phyloP scores from a whole-genome alignment of 139 green algal species.

The Dunaliella sp. region DNA sequence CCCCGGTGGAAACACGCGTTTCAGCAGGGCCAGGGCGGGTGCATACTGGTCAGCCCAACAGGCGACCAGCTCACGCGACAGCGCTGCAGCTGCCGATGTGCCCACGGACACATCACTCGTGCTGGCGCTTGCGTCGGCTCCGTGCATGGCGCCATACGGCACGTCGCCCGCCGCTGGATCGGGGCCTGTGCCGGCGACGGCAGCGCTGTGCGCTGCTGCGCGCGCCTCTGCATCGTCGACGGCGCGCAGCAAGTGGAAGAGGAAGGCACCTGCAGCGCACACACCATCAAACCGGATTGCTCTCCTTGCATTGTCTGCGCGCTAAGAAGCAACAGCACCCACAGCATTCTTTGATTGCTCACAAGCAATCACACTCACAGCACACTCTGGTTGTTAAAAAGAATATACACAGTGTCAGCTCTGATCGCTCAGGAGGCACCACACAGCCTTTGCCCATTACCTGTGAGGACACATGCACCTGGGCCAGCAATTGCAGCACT shows the following conservation, averaged over 20 bases:
- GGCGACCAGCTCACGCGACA: conserved; percentile 70
- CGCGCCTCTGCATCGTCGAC: neutral
- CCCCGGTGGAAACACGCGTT: conserved; percentile 65
- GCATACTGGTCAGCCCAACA: conserved; percentile 79
- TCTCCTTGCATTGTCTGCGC: no score
- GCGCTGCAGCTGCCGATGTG: neutral
- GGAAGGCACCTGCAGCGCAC: neutral
- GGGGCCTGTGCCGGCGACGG: neutral
- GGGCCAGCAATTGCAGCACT: no score
- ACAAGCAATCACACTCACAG: no score
- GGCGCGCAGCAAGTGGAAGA: neutral
- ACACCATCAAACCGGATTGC: no score
- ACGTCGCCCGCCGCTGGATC: neutral
- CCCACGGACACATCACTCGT: neutral
- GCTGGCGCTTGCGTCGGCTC: neutral
- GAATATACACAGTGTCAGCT: no score
- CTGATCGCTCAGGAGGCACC: no score
- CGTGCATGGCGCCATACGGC: no score
- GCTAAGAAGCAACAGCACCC: no score
- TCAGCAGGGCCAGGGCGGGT: conserved; percentile 70
- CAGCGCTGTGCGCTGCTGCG: neutral
- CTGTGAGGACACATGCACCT: no score
- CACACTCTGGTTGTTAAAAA: no score
- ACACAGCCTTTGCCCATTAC: no score
- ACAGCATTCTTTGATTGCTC: no score